phyloP scores from a whole-genome alignment of 352 stramenopile genomes.

The Globisporangium rhizosaccharum region DNA sequence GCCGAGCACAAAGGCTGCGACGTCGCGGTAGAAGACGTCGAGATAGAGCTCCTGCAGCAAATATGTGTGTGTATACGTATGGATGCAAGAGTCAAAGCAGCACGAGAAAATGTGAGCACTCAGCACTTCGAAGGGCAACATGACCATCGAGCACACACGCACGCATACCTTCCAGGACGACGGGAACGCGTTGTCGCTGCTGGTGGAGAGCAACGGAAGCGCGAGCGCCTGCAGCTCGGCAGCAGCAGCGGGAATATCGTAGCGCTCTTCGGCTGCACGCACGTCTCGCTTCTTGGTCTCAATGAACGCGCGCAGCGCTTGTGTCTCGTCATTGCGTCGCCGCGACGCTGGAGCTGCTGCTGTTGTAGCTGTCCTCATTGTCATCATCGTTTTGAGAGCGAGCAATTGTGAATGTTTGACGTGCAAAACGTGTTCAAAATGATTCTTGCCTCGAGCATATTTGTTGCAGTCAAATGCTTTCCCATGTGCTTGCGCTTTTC shows the following conservation, averaged over 20 bases:
- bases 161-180: constrained; percentile 44
- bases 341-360: no score
- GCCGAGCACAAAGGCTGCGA: constrained; percentile 39
- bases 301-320: constrained; percentile 37
- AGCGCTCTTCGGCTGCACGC: constrained; percentile 37
- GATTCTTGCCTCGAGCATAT: no score
- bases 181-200: constrained; percentile 21
- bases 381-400: no score
- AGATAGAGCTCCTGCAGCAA: constrained; percentile 37
- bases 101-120: not conserved
- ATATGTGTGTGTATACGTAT: not conserved
- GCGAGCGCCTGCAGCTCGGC: constrained; percentile 27
- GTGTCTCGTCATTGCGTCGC: not conserved
- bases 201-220: constrained; percentile 22
- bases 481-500: no score
- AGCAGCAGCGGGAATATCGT: constrained; percentile 32
- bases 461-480: no score
- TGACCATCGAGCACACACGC: not conserved
- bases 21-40: constrained; percentile 50
- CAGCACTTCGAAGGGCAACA: not conserved
- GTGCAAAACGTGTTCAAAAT: no score
- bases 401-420: no score
- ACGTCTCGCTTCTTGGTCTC: constrained; percentile 40
- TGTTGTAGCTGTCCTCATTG: no score
- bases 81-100: not conserved